Evolutionary conservation across 768 basidiomycete species (phyloP), one percentile per base, ranked within the genome.

Genomic region (Postia placenta): DNA sequence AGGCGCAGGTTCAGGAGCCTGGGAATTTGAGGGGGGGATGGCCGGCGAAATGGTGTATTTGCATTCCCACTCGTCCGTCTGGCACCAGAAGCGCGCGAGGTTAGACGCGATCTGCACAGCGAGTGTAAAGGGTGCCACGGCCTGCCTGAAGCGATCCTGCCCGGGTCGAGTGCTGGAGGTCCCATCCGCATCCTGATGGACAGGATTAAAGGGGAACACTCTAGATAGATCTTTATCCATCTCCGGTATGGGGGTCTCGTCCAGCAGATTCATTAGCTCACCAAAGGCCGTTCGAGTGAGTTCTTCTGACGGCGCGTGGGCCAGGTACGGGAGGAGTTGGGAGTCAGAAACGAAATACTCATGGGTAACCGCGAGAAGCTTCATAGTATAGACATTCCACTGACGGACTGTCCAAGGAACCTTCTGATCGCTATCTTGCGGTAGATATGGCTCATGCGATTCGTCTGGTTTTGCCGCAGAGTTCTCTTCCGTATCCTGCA

Each of bases 321-420:
- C 82, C 58, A 85, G 85, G 58, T 91, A 91, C 23, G 89, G 89
- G 4, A 92, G 71, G 3, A 89, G 75, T 47, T 74, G 71, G 14
- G 73, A 67, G 53, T 84, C 87, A 11, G 48, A 35, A 17, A 17
- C 47, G 5, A 24, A 22, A 26, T 26, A 48, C 5, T 70, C 67
- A 28, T 81, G 65, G 51, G 71, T 61, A 47, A 73, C 70, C 23
- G 74, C 83, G 17, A 90, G 70, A 12, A 92, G 69, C 57, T 81
- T 80, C 47, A 90, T 70, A 58, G 78, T 82, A 67, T 91, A 92
- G 5, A 70, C 61, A 12, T 71, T 70, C n/a, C 69, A 76, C 57
- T 90, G 86, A 7, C 67, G 63, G 38, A 87, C 71, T 5, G 64
- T 72, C 83, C 83, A 89, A 0, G 77, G 75, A 2, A 71, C 64